phyloP scores from a whole-genome alignment of 1,139 yeast genomes.

The Blastobotrys apis region DNA sequence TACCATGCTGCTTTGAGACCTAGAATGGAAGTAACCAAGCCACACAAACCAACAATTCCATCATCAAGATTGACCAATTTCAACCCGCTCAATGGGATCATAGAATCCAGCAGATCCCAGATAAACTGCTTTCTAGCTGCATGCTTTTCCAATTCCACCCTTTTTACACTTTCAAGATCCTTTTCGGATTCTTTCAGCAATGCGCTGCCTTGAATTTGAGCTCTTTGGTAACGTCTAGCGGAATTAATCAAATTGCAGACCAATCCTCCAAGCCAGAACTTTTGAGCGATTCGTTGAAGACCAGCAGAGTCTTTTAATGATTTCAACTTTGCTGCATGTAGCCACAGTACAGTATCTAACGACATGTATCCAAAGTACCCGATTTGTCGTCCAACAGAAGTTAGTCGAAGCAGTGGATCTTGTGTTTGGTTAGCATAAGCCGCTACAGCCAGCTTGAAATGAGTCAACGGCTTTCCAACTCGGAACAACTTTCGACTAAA shows the following conservation, averaged over 20 bases:
- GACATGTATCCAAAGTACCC: conserved; percentile 72
- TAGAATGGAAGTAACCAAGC: conserved; percentile 72
- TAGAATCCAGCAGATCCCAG: conserved; percentile 74
- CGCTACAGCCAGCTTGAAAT: conserved; percentile 64
- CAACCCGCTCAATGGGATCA: conserved; percentile 71
- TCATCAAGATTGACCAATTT: conserved; percentile 58
- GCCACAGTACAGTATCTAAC: conserved; percentile 68
- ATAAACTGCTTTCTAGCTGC: conserved; percentile 60
- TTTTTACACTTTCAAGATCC: conserved; percentile 39
- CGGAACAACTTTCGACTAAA: conserved; percentile 81
- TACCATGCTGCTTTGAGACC: conserved; percentile 75
- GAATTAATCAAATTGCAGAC: conserved; percentile 59
- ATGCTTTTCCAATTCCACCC: conserved; percentile 37
- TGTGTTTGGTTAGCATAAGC: conserved; percentile 68
- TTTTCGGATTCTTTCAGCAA: conserved; percentile 36
- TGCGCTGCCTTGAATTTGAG: conserved; percentile 37
- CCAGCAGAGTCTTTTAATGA: conserved; percentile 1
- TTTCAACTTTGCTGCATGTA: conserved; percentile 45
- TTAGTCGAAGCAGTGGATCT: conserved; percentile 56
- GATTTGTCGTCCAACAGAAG: conserved; percentile 62
- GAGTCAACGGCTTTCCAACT: conserved; percentile 76
- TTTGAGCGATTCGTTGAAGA: conserved; percentile 37
- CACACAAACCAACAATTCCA: conserved; percentile 81
- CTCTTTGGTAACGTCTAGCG: conserved; percentile 43
- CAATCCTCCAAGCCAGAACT: conserved; percentile 78